These are phyloP conservation scores for Bacidia gigantensis DNA, from an alignment of 495 filamentous ascomycete species.

Conservation along the genomic window DNA sequence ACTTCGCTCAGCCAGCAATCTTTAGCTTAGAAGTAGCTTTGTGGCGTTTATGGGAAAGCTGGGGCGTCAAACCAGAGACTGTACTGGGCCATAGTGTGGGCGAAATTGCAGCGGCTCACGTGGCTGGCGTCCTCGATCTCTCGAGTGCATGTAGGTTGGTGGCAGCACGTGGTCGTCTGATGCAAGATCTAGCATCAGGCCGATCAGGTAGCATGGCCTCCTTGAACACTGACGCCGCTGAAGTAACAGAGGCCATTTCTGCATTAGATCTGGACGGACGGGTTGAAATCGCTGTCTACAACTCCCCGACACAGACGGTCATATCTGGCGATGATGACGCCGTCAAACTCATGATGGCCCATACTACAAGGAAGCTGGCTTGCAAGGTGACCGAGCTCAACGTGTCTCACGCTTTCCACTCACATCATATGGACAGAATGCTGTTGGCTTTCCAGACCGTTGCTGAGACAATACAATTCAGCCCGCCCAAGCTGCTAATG, in stretches of 20 bases:
- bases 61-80: slow-evolving; percentile 11
- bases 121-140: slow-evolving; percentile 9
- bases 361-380: slow-evolving; percentile 12
- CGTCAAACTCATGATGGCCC: slow-evolving; percentile 8
- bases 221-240: slow-evolving; percentile 14
- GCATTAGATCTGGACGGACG: slow-evolving; percentile 8
- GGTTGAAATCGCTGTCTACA: slow-evolving; percentile 17
- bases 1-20: background rate
- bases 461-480: slow-evolving; percentile 16
- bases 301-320: slow-evolving; percentile 21
- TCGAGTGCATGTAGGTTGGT: slow-evolving; percentile 20
- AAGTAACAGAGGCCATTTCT: slow-evolving; percentile 10
- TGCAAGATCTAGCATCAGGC: slow-evolving; percentile 17
- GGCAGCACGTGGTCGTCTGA: slow-evolving; percentile 19
- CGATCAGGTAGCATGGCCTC: slow-evolving; percentile 17
- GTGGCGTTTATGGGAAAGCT: background rate
- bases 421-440: slow-evolving; percentile 19
- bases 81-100: slow-evolving; percentile 22
- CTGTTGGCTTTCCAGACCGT: slow-evolving; percentile 17
- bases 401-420: slow-evolving; percentile 21
- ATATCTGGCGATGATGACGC: slow-evolving; percentile 18
- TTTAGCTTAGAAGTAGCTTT: background rate
- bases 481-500: slow-evolving; percentile 15
- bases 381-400: slow-evolving; percentile 16
- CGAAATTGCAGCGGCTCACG: slow-evolving; percentile 21